Evolutionary conservation across 1,284 basidiomycete species (phyloP).

Genomic region (Peniophora sp.): DNA sequence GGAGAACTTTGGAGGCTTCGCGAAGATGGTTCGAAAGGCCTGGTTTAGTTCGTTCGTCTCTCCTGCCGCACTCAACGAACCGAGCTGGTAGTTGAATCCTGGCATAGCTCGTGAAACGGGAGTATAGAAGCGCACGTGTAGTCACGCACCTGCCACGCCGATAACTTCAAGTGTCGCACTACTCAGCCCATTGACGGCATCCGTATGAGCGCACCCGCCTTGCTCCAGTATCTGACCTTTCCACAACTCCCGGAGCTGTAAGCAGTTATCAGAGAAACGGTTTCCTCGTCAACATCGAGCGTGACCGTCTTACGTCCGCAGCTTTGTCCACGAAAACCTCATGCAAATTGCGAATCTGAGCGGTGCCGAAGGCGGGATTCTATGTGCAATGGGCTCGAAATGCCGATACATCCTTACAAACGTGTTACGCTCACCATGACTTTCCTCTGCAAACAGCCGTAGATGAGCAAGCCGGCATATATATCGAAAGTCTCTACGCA

Average conservation of each 20-base stretch:
- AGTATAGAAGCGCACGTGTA: not conserved
- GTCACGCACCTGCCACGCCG: slow-evolving; percentile 33
- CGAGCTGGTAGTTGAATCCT: slow-evolving; percentile 35
- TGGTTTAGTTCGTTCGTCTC: slow-evolving; percentile 20
- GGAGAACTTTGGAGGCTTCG: slow-evolving; percentile 6
- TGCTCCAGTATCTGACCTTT: slow-evolving; percentile 5
- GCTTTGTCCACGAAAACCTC: slow-evolving; percentile 25
- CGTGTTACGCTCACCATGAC: slow-evolving; percentile 21
- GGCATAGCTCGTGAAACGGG: not conserved
- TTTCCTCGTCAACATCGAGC: too few species aligned
- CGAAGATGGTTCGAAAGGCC: slow-evolving; percentile 19
- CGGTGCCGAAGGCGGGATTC: slow-evolving; percentile 27
- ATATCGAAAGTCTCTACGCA: slow-evolving; percentile 11
- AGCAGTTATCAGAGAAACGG: too few species aligned
- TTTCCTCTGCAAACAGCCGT: slow-evolving; percentile 16
- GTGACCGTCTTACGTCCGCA: slow-evolving; percentile 12
- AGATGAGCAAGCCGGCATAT: not conserved
- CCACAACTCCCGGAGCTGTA: slow-evolving; percentile 18
- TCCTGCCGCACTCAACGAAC: slow-evolving; percentile 15
- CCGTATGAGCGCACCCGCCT: slow-evolving; percentile 17
- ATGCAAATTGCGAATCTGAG: slow-evolving; percentile 24
- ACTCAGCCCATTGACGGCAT: slow-evolving; percentile 33
- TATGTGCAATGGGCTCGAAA: slow-evolving; percentile 3
- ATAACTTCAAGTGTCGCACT: slow-evolving; percentile 44
- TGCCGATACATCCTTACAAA: too few species aligned